Conservation (phyloP, 1,139 yeast species). For the Yamadazyma sp. region DNA sequence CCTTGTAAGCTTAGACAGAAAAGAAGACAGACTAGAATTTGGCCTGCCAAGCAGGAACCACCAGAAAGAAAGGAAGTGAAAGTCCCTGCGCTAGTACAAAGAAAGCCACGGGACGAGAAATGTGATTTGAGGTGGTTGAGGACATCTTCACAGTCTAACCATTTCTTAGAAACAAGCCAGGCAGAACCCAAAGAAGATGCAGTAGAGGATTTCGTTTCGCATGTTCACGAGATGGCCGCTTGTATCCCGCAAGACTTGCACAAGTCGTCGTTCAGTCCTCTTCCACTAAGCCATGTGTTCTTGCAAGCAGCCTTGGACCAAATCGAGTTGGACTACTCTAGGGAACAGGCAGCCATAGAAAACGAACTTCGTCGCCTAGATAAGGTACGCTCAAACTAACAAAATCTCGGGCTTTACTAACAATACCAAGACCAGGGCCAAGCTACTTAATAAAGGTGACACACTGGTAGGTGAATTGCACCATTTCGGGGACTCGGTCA, state of each 20-base stretch:
- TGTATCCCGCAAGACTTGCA: neutral
- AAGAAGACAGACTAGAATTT: no score
- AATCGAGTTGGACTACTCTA: neutral
- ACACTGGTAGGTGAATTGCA: neutral
- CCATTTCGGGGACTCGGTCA: neutral
- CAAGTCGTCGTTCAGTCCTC: neutral
- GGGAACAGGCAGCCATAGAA: neutral
- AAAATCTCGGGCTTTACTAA: neutral
- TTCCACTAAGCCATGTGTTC: neutral
- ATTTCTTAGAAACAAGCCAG: neutral
- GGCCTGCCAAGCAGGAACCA: no score
- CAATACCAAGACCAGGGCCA: neutral
- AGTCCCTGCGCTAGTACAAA: no score
- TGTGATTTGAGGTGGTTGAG: neutral
- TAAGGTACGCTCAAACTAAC: neutral
- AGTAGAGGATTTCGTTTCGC: neutral
- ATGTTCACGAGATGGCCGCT: neutral
- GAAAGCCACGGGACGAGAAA: neutral
- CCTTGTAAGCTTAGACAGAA: constrained; percentile 4
- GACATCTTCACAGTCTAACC: neutral
- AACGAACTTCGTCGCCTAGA: neutral
- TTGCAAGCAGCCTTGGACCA: neutral
- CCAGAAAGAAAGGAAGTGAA: no score
- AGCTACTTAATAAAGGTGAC: neutral
- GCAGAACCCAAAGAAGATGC: neutral